Conservation (phyloP, 495 filamentous ascomycete genomes). For the Neurospora sp. region DNA sequence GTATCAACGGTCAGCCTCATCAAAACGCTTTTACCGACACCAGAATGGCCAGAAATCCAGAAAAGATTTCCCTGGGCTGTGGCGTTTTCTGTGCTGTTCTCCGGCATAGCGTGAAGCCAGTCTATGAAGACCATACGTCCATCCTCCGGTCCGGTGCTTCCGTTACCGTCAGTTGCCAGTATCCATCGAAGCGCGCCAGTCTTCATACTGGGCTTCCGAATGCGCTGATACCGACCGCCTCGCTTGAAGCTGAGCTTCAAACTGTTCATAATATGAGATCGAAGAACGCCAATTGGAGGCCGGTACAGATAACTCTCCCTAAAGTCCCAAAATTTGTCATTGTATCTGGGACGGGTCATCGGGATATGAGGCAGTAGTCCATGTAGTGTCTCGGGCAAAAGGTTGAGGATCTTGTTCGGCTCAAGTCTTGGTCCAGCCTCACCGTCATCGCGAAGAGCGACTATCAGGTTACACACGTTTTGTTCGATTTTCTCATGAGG, state of each 20-base stretch:
- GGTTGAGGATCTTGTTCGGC: not conserved
- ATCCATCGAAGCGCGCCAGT: not conserved
- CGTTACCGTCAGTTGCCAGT: not conserved
- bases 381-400: not conserved
- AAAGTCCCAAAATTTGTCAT: not conserved
- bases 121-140: not conserved
- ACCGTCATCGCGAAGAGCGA: not conserved
- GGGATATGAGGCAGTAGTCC: not conserved
- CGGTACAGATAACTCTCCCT: not conserved
- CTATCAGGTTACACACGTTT: not conserved
- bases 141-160: not conserved
- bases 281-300: not conserved
- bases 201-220: not conserved
- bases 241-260: not conserved
- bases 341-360: not conserved
- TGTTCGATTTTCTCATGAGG: not conserved
- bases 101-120: not conserved
- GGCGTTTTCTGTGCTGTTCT: not conserved
- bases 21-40: not conserved
- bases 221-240: not conserved
- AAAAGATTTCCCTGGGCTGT: not conserved
- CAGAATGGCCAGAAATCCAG: not conserved
- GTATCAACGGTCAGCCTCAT: not conserved
- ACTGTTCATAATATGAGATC: not conserved
- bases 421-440: not conserved